Evolutionary conservation across 805 yeast genomes (phyloP).

Genomic region (Priceomyces carsonii): DNA sequence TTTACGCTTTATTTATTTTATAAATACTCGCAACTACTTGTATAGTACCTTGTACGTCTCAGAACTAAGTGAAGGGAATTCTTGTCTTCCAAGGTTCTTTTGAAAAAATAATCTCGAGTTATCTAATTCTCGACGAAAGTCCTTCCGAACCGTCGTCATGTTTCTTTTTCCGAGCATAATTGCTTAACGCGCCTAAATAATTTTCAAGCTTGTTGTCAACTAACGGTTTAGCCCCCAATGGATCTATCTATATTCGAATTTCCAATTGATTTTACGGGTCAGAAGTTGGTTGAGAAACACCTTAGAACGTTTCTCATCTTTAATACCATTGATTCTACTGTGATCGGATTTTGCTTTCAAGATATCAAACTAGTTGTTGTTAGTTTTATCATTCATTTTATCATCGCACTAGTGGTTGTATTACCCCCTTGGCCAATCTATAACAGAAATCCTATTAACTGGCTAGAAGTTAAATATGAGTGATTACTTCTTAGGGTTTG

Average conservation of each 20-base stretch:
- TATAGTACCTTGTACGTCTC: too few relatives aligned
- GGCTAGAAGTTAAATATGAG: constrained; percentile 40
- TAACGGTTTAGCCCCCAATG: too few relatives aligned
- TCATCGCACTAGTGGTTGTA: constrained; percentile 31
- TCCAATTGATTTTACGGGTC: constrained; percentile 57
- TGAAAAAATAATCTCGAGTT: too few relatives aligned
- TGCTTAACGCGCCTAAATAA: too few relatives aligned
- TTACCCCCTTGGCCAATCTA: constrained; percentile 63
- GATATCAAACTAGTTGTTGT: constrained; percentile 41
- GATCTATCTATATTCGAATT: constrained; percentile 22
- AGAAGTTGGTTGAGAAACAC: constrained; percentile 40
- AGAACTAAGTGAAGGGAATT: too few relatives aligned
- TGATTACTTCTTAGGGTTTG: constrained; percentile 66
- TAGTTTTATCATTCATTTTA: constrained; percentile 35
- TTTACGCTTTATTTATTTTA: constrained; percentile 7
- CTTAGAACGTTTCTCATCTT: constrained; percentile 22
- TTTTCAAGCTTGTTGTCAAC: too few relatives aligned
- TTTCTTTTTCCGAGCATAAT: too few relatives aligned
- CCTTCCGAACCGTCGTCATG: too few relatives aligned
- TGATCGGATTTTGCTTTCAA: constrained; percentile 50
- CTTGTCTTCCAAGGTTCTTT: too few relatives aligned
- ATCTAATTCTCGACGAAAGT: too few relatives aligned
- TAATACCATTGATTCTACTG: constrained; percentile 40
- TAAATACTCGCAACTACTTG: too few relatives aligned
- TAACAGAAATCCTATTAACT: constrained; percentile 48